These are phyloP conservation scores for Gossypium thurberi DNA, from an alignment of 345 rosid species.

Conservation along the genomic window DNA sequence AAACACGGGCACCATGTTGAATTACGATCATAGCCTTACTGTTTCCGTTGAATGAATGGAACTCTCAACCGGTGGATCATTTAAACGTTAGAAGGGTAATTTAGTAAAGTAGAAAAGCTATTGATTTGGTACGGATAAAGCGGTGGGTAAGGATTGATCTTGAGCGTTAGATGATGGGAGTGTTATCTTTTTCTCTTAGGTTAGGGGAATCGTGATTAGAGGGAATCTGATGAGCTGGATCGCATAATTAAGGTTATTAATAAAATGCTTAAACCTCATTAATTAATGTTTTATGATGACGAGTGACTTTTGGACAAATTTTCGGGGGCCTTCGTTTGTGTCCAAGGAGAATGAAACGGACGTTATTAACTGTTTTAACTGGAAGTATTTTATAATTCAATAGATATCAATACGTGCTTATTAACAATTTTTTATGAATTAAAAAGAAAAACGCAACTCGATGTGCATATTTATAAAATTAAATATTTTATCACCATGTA, in stretches of 20 bases:
- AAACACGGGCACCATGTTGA: not conserved
- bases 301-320: not conserved
- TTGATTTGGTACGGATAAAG: slow-evolving; percentile 14
- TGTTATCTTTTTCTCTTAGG: too few species aligned
- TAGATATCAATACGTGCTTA: not conserved
- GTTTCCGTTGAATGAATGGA: not conserved
- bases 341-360: slow-evolving; percentile 2
- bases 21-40: slow-evolving; percentile 15
- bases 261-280: not conserved
- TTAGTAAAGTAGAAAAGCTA: not conserved
- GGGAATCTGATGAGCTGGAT: slow-evolving; percentile 28
- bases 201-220: slow-evolving; percentile 6
- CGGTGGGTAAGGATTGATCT: slow-evolving; percentile 3
- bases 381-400: not conserved
- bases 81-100: slow-evolving; percentile 20
- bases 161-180: slow-evolving; percentile 14
- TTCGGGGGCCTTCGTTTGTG: not conserved
- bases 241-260: slow-evolving; percentile 1
- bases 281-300: not conserved
- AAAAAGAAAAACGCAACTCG: rapidly evolving
- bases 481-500: too few species aligned
- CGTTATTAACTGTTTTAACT: slow-evolving; percentile 1
- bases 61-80: not conserved
- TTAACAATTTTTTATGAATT: too few species aligned
- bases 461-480: too few species aligned